Evolutionary conservation across 2,329 filamentous ascomycete genomes (phyloP), one percentile per base, ranked within the genome.

Genomic region (Fusarium sp.): DNA sequence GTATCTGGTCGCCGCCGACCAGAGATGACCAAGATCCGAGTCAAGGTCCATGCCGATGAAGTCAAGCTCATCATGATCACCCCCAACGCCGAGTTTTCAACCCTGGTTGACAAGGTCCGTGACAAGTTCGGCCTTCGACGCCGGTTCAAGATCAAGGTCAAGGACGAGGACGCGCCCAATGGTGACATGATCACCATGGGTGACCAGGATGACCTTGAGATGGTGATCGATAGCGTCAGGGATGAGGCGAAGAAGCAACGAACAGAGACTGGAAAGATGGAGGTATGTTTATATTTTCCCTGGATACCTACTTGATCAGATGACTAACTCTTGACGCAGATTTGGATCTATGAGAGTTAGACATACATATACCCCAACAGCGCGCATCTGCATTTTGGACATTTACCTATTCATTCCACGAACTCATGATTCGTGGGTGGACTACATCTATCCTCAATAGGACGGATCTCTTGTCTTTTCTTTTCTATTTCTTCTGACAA

Each of bases 141-240:
- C 71, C 90, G 90, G 66, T 96, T 98, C 85, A 97, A 95, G 87
- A 92, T 98, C 83, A 96, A 96, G 86, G 90, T 95, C 77, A 90
- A 89, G 79, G 94, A 97, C 73, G 96, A 98, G 76, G 93, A 94
- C 76, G 83, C 86, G 69, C 89, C 89, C 1, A 88, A 92, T 64
- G 93, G 93, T 4, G 96, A 98, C 79, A 96, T 98, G 93, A 97
- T 99, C 79, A 98, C 96, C 35, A 93, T 99, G 90, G 95, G 93
- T 34, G 96, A 99, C 82, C 94, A 98, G 82, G 96, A 99, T 79
- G 96, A 99, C 84, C 84, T 98, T 72, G 95, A 98, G 60, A 93
- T 98, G 91, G 91, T 94, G 31, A 88, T 98, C 63, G 89, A 90
- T 81, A 89, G 87, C 56, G 91, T 92, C 8, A 93, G 91, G 82